phyloP scores from a whole-genome alignment of 2,329 filamentous ascomycete genomes.

The Chaetomium sp. region DNA sequence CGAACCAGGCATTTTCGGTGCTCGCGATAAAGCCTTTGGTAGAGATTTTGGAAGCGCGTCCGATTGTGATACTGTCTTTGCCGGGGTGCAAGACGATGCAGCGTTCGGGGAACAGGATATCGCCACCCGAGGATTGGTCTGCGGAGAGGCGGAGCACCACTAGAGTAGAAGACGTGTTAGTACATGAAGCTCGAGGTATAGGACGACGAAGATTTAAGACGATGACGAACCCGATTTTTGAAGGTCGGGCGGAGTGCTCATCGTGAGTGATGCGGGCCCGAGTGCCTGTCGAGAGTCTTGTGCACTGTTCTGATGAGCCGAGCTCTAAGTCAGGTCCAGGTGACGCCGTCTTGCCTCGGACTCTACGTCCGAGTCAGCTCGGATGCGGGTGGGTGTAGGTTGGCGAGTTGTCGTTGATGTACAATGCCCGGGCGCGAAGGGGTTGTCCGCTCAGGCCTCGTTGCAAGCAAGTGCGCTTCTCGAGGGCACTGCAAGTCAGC shows the following conservation, averaged over 20 bases:
- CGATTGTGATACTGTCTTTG: slow-evolving; percentile 40
- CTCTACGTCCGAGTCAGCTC: background rate
- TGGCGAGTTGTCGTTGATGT: background rate
- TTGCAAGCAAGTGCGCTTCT: background rate
- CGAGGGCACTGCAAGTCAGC: background rate
- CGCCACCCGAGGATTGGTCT: slow-evolving; percentile 21
- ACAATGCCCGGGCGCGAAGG: no score
- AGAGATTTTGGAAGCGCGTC: slow-evolving; percentile 50
- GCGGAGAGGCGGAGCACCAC: slow-evolving; percentile 32
- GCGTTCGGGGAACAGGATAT: slow-evolving; percentile 24
- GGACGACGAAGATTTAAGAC: background rate
- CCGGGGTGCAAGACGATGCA: slow-evolving; percentile 37
- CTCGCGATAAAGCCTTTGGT: slow-evolving; percentile 47
- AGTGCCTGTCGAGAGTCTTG: background rate
- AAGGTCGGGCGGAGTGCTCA: background rate
- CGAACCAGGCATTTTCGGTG: slow-evolving; percentile 63
- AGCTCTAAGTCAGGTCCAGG: background rate
- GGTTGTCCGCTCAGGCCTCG: background rate
- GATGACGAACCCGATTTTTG: slow-evolving; percentile 4
- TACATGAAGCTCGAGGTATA: background rate
- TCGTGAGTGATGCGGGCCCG: background rate
- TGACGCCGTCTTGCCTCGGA: background rate
- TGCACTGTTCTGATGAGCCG: background rate
- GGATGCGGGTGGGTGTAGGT: background rate
- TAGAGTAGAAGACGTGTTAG: slow-evolving; percentile 6